Evolutionary conservation across 306 rosid genomes (phyloP), one percentile per base, ranked within the genome.

Genomic region (Vigna angularis): DNA sequence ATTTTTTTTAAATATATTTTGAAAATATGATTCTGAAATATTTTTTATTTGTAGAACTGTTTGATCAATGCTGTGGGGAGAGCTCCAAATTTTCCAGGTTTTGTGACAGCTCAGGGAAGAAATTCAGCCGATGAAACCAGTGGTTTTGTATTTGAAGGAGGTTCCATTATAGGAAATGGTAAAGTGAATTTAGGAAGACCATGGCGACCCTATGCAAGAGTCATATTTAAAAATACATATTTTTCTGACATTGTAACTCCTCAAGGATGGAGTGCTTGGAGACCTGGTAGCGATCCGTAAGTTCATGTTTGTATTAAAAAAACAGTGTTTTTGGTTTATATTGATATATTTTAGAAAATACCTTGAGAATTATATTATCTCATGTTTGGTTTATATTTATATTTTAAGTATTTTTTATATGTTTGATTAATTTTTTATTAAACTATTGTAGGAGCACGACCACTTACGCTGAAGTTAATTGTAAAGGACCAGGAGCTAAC

Each of bases 81-180:
- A 0, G 0, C 12, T 17, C 4, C 9, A 4, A 2, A 22, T 4
- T 5, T 34, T 5, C 59, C 63, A 0, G 88, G 90, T 3, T 88
- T 3, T 69, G 44, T 86, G 2, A 88, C 90, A 4, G 88, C 92
- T 1, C 87, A 88, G 49, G 36, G 4, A 0, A 45, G 90, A 38
- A 1, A 0, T 1, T 70, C 79, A 0, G 15, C 16, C 12, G 9
- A 18, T 1, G 84, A 78, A 0, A 0, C 81, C 0, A n/a, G 68
- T 70, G 92, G 92, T 42, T 89, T 80, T 72, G 79, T 89, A 24
- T 89, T 89, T 22, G 28, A 22, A 22, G 50, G 50, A 4, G 47
- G 62, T 17, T 70, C 47, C 3, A 34, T 84, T 4, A 16, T 0
- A 5, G 88, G 87, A 12, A 52, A 6, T 30, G 86, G 86, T 15